A percentile compares a stretch with the other conserved stretches of the same genome.
These are phyloP conservation scores for Dactylellina drechsleri DNA, from an alignment of 2,329 filamentous ascomycete species.

Conservation along the genomic window DNA sequence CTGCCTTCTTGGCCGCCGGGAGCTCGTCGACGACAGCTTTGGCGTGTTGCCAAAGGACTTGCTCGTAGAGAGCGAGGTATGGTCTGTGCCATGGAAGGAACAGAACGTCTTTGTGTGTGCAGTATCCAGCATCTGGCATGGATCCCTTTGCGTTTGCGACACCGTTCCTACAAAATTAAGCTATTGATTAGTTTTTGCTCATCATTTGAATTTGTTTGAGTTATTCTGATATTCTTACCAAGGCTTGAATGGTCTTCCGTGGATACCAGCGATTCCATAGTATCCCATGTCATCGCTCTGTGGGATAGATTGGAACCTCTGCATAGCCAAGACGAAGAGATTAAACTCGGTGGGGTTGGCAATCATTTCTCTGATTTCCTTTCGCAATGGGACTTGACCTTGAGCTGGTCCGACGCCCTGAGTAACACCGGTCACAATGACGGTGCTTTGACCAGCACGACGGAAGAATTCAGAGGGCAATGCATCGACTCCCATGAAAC, in stretches of 20 bases:
- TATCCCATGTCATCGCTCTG: conserved; percentile 10
- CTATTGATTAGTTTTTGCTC: not conserved
- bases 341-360: conserved; percentile 60
- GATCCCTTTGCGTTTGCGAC: conserved; percentile 3
- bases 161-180: conserved; percentile 14
- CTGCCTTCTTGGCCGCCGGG: conserved; percentile 56
- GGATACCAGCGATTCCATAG: conserved; percentile 24
- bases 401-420: conserved; percentile 28
- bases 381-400: conserved; percentile 27
- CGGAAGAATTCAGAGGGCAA: conserved; percentile 18
- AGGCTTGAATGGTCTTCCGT: conserved; percentile 26
- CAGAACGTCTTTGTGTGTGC: conserved; percentile 30
- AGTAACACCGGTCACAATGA: conserved; percentile 17
- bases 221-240: conserved; percentile 23
- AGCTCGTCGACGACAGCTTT: conserved; percentile 20
- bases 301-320: conserved; percentile 8
- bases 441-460: conserved; percentile 3
- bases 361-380: conserved; percentile 39
- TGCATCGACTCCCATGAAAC: conserved; percentile 14
- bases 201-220: not conserved
- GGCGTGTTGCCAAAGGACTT: conserved; percentile 21
- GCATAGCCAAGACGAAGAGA: conserved; percentile 25
- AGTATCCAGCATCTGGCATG: conserved; percentile 8
- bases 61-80: conserved; percentile 70
- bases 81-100: conserved; percentile 87